Conservation (phyloP, 139 green algal species). For the Micractinium conductrix region DNA sequence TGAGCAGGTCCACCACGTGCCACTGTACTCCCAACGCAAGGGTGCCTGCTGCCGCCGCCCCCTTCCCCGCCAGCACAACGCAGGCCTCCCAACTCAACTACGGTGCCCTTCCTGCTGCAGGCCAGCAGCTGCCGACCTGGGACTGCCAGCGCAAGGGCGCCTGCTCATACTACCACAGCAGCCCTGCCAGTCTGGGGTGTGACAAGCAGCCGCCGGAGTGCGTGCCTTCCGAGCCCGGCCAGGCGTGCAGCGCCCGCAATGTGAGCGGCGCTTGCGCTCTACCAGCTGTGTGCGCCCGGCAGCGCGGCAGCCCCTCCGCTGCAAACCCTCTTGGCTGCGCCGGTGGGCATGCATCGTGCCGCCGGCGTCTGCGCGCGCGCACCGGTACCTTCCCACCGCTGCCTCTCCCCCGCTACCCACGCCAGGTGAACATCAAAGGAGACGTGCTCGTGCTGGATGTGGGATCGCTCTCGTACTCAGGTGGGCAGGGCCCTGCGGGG, state of each 20-base stretch:
- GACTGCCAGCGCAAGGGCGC: neutral
- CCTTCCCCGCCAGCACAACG: no score
- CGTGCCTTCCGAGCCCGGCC: neutral
- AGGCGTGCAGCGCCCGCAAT: neutral
- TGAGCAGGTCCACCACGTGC: no score
- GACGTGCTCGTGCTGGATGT: constrained; percentile 7
- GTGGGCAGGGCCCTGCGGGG: neutral
- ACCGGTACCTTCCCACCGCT: no score
- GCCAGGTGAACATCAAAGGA: neutral
- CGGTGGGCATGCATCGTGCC: no score
- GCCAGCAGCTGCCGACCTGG: neutral
- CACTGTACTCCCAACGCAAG: no score
- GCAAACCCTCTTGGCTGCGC: no score
- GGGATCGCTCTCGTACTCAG: neutral
- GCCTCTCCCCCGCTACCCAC: no score
- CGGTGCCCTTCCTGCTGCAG: neutral
- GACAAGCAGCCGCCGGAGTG: neutral
- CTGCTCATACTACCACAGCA: neutral
- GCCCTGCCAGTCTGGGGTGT: neutral
- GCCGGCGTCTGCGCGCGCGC: no score
- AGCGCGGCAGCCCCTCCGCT: no score
- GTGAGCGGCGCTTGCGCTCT: no score
- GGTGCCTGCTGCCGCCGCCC: neutral
- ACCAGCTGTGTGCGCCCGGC: no score
- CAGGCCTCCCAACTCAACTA: no score